Conservation (phyloP, 2,329 filamentous ascomycete species). For the Trichophaea hybrida region DNA sequence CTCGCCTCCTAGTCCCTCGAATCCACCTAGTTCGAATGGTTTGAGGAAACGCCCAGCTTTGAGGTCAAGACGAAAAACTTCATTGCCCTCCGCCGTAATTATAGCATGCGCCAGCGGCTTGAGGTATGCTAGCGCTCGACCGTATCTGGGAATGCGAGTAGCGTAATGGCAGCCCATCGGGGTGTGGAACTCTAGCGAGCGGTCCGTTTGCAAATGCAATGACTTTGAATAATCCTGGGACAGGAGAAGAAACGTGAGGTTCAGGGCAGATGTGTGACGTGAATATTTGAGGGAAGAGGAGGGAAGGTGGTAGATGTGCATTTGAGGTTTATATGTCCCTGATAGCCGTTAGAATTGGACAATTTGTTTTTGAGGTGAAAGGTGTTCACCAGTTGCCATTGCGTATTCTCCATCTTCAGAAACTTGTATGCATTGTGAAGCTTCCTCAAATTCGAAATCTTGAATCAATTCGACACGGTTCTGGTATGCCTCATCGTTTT, state of each 20-base stretch:
- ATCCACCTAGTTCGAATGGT: conserved; percentile 67
- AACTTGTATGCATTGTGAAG: conserved; percentile 74
- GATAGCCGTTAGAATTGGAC: neutral
- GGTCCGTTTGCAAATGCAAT: conserved; percentile 80
- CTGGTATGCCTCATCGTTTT: conserved; percentile 79
- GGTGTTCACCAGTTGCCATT: conserved; percentile 65
- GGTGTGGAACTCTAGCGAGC: conserved; percentile 85
- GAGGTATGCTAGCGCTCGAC: conserved; percentile 77
- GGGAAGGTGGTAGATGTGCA: conserved; percentile 88
- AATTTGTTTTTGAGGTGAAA: neutral
- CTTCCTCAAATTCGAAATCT: conserved; percentile 95
- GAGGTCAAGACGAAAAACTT: conserved; percentile 84
- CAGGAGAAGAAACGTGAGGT: conserved; percentile 78
- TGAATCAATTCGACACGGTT: conserved; percentile 90
- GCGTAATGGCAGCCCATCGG: conserved; percentile 75
- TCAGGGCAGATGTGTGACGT: conserved; percentile 80
- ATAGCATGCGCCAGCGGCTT: conserved; percentile 68
- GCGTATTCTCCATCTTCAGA: conserved; percentile 96
- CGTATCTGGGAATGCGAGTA: conserved; percentile 82
- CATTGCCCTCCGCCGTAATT: conserved; percentile 77
- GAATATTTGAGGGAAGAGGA: conserved; percentile 88
- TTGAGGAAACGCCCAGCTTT: conserved; percentile 90
- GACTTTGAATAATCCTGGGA: conserved; percentile 89
- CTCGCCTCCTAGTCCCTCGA: conserved; percentile 53
- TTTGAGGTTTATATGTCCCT: conserved; percentile 62